Evolutionary conservation across 768 basidiomycete genomes (phyloP).

Genomic region (Sarcodon sp.): DNA sequence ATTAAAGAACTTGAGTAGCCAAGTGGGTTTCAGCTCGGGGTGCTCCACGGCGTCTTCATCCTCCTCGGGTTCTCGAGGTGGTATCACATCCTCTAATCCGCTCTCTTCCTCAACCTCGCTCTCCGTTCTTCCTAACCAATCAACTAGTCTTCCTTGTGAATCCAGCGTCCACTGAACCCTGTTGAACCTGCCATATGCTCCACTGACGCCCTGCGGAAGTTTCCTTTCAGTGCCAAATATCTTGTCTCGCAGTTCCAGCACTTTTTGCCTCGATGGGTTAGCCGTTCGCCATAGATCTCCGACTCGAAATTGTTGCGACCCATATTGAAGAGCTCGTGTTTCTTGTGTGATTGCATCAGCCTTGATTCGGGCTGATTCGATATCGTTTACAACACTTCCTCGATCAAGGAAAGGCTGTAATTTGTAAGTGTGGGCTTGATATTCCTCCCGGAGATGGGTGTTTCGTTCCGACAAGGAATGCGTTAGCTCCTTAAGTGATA

Average conservation of each 20-base stretch:
- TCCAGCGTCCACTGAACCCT: constrained; percentile 62
- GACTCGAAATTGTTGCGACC: constrained; percentile 54
- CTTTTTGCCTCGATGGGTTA: constrained; percentile 43
- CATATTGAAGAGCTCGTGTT: constrained; percentile 57
- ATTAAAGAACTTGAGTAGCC: constrained; percentile 66
- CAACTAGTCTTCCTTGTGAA: constrained; percentile 48
- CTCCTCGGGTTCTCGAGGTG: constrained; percentile 24
- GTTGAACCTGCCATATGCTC: constrained; percentile 48
- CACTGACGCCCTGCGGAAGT: constrained; percentile 36
- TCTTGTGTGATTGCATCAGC: constrained; percentile 46
- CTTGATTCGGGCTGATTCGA: constrained; percentile 35
- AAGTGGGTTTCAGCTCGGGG: constrained; percentile 56
- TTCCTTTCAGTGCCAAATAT: constrained; percentile 53
- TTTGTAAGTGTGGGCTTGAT: constrained; percentile 35
- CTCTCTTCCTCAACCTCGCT: constrained; percentile 65
- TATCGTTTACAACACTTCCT: constrained; percentile 32
- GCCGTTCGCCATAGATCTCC: constrained; percentile 58
- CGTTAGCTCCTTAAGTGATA: constrained; percentile 31
- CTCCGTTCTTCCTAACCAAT: constrained; percentile 58
- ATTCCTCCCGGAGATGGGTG: constrained; percentile 41
- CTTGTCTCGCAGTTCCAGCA: constrained; percentile 50
- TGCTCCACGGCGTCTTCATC: constrained; percentile 43
- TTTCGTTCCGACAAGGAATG: constrained; percentile 40
- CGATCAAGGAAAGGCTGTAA: constrained; percentile 33
- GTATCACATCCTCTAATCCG: constrained; percentile 2